Conservation (phyloP, 148 eudicot genomes). For the Fagopyrum tataricum region DNA sequence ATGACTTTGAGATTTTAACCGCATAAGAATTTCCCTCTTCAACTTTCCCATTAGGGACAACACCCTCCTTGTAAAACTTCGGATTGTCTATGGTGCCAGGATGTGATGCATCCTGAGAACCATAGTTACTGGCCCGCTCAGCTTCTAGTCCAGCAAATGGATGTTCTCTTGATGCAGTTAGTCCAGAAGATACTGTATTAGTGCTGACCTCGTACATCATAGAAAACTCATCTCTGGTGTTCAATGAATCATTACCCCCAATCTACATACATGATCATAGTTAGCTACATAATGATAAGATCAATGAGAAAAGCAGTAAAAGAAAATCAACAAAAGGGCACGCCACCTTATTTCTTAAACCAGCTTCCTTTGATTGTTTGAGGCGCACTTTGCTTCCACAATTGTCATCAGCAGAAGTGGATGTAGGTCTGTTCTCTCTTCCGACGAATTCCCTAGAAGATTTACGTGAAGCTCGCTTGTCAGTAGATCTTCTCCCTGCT, state of each 20-base stretch:
- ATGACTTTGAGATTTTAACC: slow-evolving; percentile 33
- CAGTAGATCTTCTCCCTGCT: slow-evolving; percentile 37
- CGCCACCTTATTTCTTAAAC: slow-evolving; percentile 58
- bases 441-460: slow-evolving; percentile 28
- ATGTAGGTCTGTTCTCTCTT: slow-evolving; percentile 26
- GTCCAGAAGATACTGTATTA: slow-evolving; percentile 24
- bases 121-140: slow-evolving; percentile 20
- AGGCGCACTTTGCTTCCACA: slow-evolving; percentile 17
- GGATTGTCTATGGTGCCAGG: slow-evolving; percentile 12
- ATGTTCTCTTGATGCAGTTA: slow-evolving; percentile 24
- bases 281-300: slow-evolving; percentile 4
- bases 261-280: slow-evolving; percentile 31
- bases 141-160: slow-evolving; percentile 23
- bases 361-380: slow-evolving; percentile 25
- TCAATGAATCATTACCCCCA: slow-evolving; percentile 26
- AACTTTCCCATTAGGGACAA: slow-evolving; percentile 25
- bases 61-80: slow-evolving; percentile 15
- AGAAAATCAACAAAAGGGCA: slow-evolving; percentile 4
- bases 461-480: slow-evolving; percentile 38
- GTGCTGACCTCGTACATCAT: slow-evolving; percentile 22
- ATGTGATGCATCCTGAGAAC: slow-evolving; percentile 11
- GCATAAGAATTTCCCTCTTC: slow-evolving; percentile 25
- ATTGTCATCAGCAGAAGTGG: slow-evolving; percentile 27
- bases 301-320: background rate
- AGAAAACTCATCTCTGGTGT: slow-evolving; percentile 26